Conservation (phyloP, 805 yeast species). For the Yamadazyma insecticola region DNA sequence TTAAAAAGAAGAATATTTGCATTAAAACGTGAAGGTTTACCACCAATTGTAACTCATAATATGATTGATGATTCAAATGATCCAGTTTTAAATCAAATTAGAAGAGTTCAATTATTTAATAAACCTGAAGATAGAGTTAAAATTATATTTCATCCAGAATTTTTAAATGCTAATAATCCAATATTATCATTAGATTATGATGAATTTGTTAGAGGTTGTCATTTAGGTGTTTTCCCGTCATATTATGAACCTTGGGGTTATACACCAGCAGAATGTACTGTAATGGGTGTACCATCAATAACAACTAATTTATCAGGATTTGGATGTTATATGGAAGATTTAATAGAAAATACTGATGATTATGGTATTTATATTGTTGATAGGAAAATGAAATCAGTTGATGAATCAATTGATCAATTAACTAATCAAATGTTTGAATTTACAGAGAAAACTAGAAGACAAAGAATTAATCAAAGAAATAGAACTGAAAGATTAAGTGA, state of each 20-base stretch:
- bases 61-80: conserved; percentile 90
- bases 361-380: conserved; percentile 97
- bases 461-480: conserved; percentile 95
- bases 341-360: conserved; percentile 89
- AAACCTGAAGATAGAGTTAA: conserved; percentile 87
- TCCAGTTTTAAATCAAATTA: conserved; percentile 86
- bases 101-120: conserved; percentile 88
- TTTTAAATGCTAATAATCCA: conserved; percentile 91
- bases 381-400: conserved; percentile 86
- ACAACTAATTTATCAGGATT: conserved; percentile 95
- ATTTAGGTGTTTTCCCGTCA: conserved; percentile 96
- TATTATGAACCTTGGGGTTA: conserved; percentile 99
- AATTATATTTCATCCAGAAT: conserved; percentile 96
- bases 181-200: conserved; percentile 90
- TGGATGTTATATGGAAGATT: conserved; percentile 98
- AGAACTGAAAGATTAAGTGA: conserved; percentile 93
- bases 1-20: conserved; percentile 92
- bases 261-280: conserved; percentile 99
- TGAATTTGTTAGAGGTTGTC: conserved; percentile 97
- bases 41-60: conserved; percentile 96
- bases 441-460: conserved; percentile 85
- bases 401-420: conserved; percentile 88
- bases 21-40: conserved; percentile 79
- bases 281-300: conserved; percentile 97
- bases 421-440: conserved; percentile 87